Percentiles rank a stretch among this genome's conserved stretches.
These are phyloP conservation scores for Sporothrix phasma DNA, from an alignment of 2,329 filamentous ascomycete genomes.

Conservation along the genomic window DNA sequence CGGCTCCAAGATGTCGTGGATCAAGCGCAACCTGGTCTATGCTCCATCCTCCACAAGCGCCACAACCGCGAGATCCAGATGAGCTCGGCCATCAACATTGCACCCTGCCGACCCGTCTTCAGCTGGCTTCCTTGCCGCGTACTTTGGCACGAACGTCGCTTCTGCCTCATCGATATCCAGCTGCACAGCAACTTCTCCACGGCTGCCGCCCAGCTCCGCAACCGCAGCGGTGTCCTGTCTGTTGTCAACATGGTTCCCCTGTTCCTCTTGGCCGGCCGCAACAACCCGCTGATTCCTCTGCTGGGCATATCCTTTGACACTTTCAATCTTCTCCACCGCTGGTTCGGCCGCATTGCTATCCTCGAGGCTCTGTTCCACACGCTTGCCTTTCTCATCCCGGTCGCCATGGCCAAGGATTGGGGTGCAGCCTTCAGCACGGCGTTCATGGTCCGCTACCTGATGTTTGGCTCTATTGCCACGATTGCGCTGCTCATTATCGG, in stretches of 20 bases:
- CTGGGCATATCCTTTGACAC: constrained; percentile 71
- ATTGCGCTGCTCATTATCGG: constrained; percentile 52
- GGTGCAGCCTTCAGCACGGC: constrained; percentile 28
- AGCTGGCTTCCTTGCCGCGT: constrained; percentile 59
- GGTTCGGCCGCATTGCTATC: constrained; percentile 67
- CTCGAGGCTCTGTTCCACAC: constrained; percentile 60
- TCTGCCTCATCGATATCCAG: constrained; percentile 59
- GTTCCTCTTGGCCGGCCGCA: constrained; percentile 63
- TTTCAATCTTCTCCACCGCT: constrained; percentile 72
- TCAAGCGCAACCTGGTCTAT: constrained; percentile 58
- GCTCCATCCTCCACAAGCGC: constrained; percentile 64
- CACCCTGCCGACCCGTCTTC: constrained; percentile 70
- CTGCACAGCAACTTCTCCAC: constrained; percentile 39
- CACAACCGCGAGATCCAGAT: constrained; percentile 64
- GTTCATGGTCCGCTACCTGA: constrained; percentile 37
- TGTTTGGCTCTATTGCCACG: constrained; percentile 54
- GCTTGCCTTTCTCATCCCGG: constrained; percentile 44
- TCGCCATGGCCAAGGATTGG: constrained; percentile 39
- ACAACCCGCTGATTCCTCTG: constrained; percentile 65
- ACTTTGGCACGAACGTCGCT: constrained; percentile 67
- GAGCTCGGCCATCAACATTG: constrained; percentile 48
- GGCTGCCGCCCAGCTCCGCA: constrained; percentile 45
- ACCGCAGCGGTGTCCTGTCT: constrained; percentile 59
- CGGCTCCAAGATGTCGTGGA: constrained; percentile 41
- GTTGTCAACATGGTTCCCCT: constrained; percentile 70